These are phyloP conservation scores for Passiflora organensis DNA, from an alignment of 345 rosid species.

Conservation along the genomic window DNA sequence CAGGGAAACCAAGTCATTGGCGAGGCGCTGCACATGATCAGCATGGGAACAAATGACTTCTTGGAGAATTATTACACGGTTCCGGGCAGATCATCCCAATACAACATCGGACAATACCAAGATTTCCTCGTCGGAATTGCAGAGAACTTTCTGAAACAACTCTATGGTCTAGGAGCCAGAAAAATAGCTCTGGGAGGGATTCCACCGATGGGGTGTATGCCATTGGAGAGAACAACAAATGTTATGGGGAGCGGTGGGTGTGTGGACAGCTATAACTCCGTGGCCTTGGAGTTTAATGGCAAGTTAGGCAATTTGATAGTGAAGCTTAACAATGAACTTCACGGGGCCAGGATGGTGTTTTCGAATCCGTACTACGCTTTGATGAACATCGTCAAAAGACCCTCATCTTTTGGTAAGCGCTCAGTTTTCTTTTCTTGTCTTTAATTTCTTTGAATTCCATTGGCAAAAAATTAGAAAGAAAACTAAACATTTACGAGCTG, in stretches of 20 bases:
- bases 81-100: conserved; percentile 32
- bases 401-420: conserved; percentile 38
- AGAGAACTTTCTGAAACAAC: conserved; percentile 24
- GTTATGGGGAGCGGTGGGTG: conserved; percentile 28
- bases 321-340: conserved; percentile 44
- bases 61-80: conserved; percentile 48
- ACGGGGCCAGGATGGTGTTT: conserved; percentile 32
- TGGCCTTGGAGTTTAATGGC: conserved; percentile 44
- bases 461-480: too few relatives aligned
- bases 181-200: conserved; percentile 50
- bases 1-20: conserved; percentile 26
- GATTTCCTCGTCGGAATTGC: conserved; percentile 43
- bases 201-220: conserved; percentile 77
- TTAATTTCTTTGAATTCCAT: too few relatives aligned
- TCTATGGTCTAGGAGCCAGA: conserved; percentile 44
- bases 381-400: conserved; percentile 31
- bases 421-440: neutral
- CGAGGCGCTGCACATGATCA: conserved; percentile 41
- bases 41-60: conserved; percentile 70
- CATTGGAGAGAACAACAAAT: conserved; percentile 52
- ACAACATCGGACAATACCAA: conserved; percentile 31
- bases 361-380: conserved; percentile 34
- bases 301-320: conserved; percentile 28
- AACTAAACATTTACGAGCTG: too few relatives aligned
- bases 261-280: conserved; percentile 34